A percentile compares a stretch with the other conserved stretches of the same genome.
phyloP scores from a whole-genome alignment of 106 monocot species.

The Apostasia shenzhenica region DNA sequence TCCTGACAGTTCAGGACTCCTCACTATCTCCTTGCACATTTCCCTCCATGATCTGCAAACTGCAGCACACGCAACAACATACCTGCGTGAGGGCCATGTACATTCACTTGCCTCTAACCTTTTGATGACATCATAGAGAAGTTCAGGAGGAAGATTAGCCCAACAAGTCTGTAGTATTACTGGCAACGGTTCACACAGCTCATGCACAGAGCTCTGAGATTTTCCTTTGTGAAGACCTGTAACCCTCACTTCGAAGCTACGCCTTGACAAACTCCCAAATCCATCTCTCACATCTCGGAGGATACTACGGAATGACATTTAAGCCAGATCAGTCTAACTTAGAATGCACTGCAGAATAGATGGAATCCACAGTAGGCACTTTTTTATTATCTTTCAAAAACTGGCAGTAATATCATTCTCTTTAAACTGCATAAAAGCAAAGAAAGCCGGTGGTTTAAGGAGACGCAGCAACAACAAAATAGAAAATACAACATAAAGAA shows the following conservation, averaged over 20 bases:
- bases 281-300: slow-evolving; percentile 30
- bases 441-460: no score
- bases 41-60: slow-evolving; percentile 37
- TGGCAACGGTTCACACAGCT: slow-evolving; percentile 15
- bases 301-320: slow-evolving; percentile 24
- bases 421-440: no score
- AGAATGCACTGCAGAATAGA: neutral
- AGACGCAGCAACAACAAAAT: no score
- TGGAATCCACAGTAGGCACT: neutral
- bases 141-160: slow-evolving; percentile 39
- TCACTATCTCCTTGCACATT: slow-evolving; percentile 38
- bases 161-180: slow-evolving; percentile 17
- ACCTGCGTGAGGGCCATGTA: slow-evolving; percentile 30
- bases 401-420: no score
- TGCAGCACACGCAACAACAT: slow-evolving; percentile 32
- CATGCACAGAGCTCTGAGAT: slow-evolving; percentile 32
- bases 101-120: slow-evolving; percentile 36
- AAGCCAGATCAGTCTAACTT: neutral
- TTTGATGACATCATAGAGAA: slow-evolving; percentile 32
- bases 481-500: no score
- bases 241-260: slow-evolving; percentile 21
- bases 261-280: slow-evolving; percentile 30
- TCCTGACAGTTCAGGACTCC: slow-evolving; percentile 29
- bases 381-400: no score
- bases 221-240: slow-evolving; percentile 19